Evolutionary conservation across 805 yeast genomes (phyloP), one percentile per base, ranked within the genome.

Genomic region (Metschnikowia kunwiensis): DNA sequence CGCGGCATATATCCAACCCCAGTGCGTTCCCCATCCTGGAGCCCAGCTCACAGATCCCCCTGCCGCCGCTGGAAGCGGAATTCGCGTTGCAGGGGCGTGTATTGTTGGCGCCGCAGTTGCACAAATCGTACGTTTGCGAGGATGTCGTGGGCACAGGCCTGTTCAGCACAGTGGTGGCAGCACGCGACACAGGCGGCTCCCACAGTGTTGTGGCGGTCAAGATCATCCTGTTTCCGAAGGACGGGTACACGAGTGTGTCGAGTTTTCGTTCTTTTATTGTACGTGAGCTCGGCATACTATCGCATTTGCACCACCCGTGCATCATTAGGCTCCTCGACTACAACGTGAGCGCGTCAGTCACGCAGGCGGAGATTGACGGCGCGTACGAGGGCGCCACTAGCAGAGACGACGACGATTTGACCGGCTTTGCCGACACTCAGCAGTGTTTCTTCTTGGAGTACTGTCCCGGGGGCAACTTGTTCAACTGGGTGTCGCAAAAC

Each of bases 401-500:
- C 7, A 12, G 8, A 3, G 29, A 3, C 11, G 23, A 12, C 14
- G 24, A 34, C 3, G 21, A 19, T 2, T 35, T 40, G 8, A 15
- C 30, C 6, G 34, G 27, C 5, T 26, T 29, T 31, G 44, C 39
- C 10, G 57, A 54, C 25, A 68, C 43, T 49, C 52, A 62, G 52
- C 63, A 58, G 46, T 46, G 44, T 39, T 72, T 89, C 58, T 82
- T 83, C 26, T 67, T 89, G 51, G 85, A 89, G 1, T 86, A 74
- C 56, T 84, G 87, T 49, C 57, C 66, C 5, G 97, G 97, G 5
- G 97, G 97, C 4, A 96, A 88, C 51, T 58, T 93, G 26, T 80
- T 84, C 50, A 79, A 80, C 23, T 73, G 86, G 41, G 74, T 57
- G 30, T 27, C 34, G 25, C 59, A 73, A n/a, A 50, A 64, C 7